Conservation (phyloP, 2,329 filamentous ascomycete species). For the Sphaerulina populicola region DNA sequence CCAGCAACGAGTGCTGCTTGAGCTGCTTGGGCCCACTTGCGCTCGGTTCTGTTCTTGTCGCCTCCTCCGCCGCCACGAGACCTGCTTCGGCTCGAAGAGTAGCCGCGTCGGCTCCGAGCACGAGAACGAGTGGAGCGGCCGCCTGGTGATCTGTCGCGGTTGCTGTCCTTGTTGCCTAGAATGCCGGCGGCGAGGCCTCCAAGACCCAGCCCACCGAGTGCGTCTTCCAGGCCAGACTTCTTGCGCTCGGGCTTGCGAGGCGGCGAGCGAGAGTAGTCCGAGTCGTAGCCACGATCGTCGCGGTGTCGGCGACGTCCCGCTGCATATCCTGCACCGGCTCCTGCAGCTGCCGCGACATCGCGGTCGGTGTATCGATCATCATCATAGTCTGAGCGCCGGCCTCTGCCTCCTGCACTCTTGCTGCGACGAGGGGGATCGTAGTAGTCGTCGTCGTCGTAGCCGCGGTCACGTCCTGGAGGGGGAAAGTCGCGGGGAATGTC, state of each 20-base stretch:
- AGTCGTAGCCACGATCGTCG: constrained; percentile 42
- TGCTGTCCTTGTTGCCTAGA: constrained; percentile 50
- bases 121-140: constrained; percentile 38
- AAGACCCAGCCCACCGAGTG: constrained; percentile 51
- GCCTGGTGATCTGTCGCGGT: constrained; percentile 45
- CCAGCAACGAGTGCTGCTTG: constrained; percentile 85
- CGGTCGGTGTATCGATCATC: constrained; percentile 49
- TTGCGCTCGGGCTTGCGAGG: constrained; percentile 39
- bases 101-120: constrained; percentile 43
- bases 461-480: constrained; percentile 45
- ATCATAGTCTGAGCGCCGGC: constrained; percentile 45
- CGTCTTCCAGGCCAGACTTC: constrained; percentile 55
- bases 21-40: constrained; percentile 63
- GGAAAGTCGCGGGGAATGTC: constrained; percentile 79
- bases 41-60: constrained; percentile 54
- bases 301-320: constrained; percentile 37
- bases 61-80: constrained; percentile 42
- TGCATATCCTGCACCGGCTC: constrained; percentile 36
- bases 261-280: constrained; percentile 38
- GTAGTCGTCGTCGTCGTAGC: constrained; percentile 25
- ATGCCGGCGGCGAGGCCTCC: constrained; percentile 47
- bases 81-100: constrained; percentile 35
- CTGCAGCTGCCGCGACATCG: constrained; percentile 34
- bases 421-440: constrained; percentile 50
- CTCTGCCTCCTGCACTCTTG: constrained; percentile 50